Conservation (phyloP, 495 filamentous ascomycete species). For the Apiosordaria backusii region DNA sequence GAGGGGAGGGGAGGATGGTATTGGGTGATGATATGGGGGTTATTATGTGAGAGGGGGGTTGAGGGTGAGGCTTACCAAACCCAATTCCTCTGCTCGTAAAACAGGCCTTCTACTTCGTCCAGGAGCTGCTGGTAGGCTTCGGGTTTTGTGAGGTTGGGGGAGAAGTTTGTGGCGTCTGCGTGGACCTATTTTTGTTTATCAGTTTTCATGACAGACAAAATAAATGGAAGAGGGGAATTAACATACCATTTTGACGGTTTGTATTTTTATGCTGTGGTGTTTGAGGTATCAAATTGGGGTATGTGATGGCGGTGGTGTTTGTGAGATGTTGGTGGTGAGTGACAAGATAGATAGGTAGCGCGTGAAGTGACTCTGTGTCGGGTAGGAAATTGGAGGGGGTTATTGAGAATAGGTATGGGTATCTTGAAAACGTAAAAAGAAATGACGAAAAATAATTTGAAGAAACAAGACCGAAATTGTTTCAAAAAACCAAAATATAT, state of each 20-base stretch:
- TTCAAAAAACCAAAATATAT: neutral
- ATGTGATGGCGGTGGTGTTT: neutral
- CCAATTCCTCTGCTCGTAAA: constrained; percentile 83
- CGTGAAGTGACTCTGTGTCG: too few species aligned
- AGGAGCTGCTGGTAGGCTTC: constrained; percentile 75
- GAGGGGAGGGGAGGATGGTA: neutral
- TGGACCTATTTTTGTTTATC: constrained; percentile 59
- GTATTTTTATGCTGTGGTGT: too few species aligned
- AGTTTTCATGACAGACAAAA: neutral
- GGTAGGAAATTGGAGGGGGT: too few species aligned
- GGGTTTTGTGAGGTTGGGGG: constrained; percentile 59
- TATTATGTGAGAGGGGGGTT: neutral
- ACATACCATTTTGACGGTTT: neutral
- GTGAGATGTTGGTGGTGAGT: neutral
- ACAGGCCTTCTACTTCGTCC: constrained; percentile 64
- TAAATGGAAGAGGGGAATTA: too few species aligned
- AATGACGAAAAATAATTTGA: neutral
- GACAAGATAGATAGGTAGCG: neutral
- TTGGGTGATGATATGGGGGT: neutral
- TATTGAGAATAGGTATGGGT: neutral
- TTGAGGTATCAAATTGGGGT: neutral
- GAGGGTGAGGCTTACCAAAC: constrained; percentile 43
- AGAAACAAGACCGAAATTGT: neutral
- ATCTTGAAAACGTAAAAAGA: neutral
- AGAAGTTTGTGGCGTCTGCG: constrained; percentile 80